Conservation (phyloP, 257 asterid genomes). For the Nicotiana attenuata region DNA sequence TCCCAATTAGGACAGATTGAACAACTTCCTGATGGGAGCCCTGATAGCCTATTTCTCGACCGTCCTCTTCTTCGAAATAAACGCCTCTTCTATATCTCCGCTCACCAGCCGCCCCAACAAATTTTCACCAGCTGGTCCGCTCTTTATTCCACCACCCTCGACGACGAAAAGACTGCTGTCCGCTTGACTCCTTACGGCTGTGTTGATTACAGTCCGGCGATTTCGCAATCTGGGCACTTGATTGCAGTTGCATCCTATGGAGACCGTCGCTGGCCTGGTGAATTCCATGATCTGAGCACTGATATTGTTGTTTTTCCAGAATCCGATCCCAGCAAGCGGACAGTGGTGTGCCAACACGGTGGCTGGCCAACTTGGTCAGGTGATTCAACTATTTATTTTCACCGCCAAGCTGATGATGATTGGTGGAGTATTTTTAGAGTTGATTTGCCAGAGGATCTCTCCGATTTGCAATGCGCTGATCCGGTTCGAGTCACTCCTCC, state of each 20-base stretch:
- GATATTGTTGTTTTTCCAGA: slow-evolving; percentile 54
- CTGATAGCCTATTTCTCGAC: slow-evolving; percentile 57
- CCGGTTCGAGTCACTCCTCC: slow-evolving; percentile 68
- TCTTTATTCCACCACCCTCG: slow-evolving; percentile 38
- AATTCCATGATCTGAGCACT: slow-evolving; percentile 54
- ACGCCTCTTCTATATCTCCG: slow-evolving; percentile 50
- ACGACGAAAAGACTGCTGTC: background rate
- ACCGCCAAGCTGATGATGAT: slow-evolving; percentile 70
- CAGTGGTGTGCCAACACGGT: slow-evolving; percentile 45
- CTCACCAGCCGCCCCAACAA: slow-evolving; percentile 50
- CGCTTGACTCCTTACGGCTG: slow-evolving; percentile 56
- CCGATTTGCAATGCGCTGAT: background rate
- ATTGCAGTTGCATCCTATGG: slow-evolving; percentile 76
- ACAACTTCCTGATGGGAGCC: slow-evolving; percentile 25
- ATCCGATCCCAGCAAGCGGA: slow-evolving; percentile 39
- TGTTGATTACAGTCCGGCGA: slow-evolving; percentile 68
- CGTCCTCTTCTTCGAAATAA: slow-evolving; percentile 50
- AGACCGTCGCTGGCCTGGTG: slow-evolving; percentile 53
- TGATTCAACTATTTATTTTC: slow-evolving; percentile 59
- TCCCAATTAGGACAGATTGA: slow-evolving; percentile 15
- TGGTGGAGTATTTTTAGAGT: slow-evolving; percentile 84
- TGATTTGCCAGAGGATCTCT: slow-evolving; percentile 29
- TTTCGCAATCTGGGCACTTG: slow-evolving; percentile 53
- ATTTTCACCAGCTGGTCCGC: slow-evolving; percentile 60
- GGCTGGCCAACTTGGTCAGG: slow-evolving; percentile 84